Conservation (phyloP, 148 eudicot genomes). For the Fagopyrum esculentum region DNA sequence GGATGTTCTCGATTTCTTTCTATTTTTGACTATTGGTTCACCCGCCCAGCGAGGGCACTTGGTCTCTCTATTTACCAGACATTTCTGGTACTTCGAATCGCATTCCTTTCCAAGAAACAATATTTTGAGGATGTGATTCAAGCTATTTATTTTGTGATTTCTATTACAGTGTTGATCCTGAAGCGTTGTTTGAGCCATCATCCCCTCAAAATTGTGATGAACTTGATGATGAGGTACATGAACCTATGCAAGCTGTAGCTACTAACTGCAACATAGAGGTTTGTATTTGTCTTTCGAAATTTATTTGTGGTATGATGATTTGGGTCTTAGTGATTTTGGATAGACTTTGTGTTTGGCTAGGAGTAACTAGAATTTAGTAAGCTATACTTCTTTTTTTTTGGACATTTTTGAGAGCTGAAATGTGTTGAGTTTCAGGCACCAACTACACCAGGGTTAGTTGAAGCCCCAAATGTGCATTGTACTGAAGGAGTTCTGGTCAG, state of each 20-base stretch:
- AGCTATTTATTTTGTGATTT: not conserved
- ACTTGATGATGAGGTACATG: conserved; percentile 28
- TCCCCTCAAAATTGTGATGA: conserved; percentile 32
- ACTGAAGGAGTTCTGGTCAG: conserved; percentile 51
- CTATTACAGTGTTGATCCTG: conserved; percentile 45
- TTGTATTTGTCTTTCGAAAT: not conserved
- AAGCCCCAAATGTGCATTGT: conserved; percentile 66
- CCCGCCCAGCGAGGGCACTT: too few species aligned
- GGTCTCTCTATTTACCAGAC: too few species aligned
- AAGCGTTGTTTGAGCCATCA: conserved; percentile 34
- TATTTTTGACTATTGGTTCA: too few species aligned
- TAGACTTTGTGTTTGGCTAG: not conserved
- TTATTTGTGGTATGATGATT: not conserved
- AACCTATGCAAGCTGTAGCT: conserved; percentile 24
- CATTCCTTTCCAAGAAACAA: not conserved
- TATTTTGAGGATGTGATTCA: not conserved
- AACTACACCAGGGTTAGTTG: conserved; percentile 73
- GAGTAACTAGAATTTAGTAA: too few species aligned
- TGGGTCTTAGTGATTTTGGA: not conserved
- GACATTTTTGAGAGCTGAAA: not conserved
- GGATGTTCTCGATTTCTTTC: too few species aligned
- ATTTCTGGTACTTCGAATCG: too few species aligned
- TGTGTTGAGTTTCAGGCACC: conserved; percentile 64
- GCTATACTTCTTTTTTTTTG: conserved; percentile 6
- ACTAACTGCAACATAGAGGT: conserved; percentile 9